Conservation (phyloP, 2,329 filamentous ascomycete species). For the Metarhizium humberi region DNA sequence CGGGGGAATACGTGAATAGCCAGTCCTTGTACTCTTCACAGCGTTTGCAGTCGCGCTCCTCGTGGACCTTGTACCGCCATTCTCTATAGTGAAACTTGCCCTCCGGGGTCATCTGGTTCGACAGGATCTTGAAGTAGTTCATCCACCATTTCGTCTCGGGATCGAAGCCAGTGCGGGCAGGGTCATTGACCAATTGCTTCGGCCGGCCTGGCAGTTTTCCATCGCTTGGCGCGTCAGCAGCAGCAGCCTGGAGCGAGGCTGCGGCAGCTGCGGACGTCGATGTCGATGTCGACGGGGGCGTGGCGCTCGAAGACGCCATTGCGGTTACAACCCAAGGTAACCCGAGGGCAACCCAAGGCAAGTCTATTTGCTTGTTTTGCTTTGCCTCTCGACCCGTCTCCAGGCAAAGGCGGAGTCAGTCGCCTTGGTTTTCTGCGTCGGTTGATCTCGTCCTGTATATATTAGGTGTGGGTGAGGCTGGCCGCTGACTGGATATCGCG, state of each 20-base stretch:
- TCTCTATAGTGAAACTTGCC: conserved; percentile 69
- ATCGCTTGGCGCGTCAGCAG: conserved; percentile 5
- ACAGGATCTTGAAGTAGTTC: conserved; percentile 78
- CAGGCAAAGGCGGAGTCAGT: neutral
- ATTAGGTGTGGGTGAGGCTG: neutral
- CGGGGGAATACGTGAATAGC: conserved; percentile 74
- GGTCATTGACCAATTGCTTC: conserved; percentile 45
- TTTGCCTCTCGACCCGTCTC: neutral
- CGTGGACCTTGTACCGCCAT: conserved; percentile 64
- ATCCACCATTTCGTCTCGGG: conserved; percentile 58
- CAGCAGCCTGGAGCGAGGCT: conserved; percentile 5
- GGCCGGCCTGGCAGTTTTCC: conserved; percentile 4
- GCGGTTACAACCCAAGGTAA: neutral
- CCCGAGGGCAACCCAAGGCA: neutral
- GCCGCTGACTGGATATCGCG: conserved; percentile 2
- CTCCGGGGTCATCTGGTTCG: conserved; percentile 59
- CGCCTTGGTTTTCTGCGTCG: neutral
- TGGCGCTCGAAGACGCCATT: conserved; percentile 6
- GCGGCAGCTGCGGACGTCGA: conserved; percentile 7
- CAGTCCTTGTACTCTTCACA: conserved; percentile 80
- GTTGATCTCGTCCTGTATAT: neutral
- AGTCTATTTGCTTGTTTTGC: neutral
- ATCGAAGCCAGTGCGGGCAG: conserved; percentile 53
- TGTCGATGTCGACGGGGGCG: conserved; percentile 4
- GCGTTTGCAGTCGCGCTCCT: conserved; percentile 66